Base-by-base conservation (phyloP, 768 basidiomycete genomes). In the Lyophyllum shimeji region DNA sequence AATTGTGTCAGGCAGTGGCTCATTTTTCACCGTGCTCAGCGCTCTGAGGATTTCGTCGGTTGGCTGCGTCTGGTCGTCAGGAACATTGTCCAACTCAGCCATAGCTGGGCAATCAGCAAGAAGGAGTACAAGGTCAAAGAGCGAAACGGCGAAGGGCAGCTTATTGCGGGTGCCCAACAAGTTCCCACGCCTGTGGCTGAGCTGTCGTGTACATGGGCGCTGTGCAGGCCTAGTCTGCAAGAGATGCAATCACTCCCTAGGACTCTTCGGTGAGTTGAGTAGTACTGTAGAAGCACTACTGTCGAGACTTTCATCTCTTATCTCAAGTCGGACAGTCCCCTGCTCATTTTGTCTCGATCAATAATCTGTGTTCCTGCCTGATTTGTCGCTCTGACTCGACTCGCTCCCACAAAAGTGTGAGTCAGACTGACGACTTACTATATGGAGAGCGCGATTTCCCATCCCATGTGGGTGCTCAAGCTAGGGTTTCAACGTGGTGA, bases 31-130 rank as follows among this genome's bases (percentile, higher is more conserved):
- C 11, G 20, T 51, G 52, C 60, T 66, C 55, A 76, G 58, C 18
- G 69, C 69, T 53, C 68, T 72, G 58, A 76, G 47, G 37, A 75
- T 70, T 29, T 76, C 75, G 63, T 65, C 62, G 9, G 69, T 68
- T 21, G 72, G 70, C 49, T 72, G 73, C 0, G 72, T 71, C 55
- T 54, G 62, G 56, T 71, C 70, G 61, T 65, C 68, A 47, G 59
- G 44, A 63, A 52, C 46, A 20, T 56, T 55, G 55, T 55, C 56
- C 29, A 53, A 18, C 52, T 60, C 59, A 50, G 54, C 52, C 57
- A 56, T 53, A 23, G 47, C 33, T 56, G 24, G 33, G 42, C 45
- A 46, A 53, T 45, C 23, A n/a, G 52, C 45, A 42, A 40, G 34
- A 42, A 59, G 52, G 53, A 55, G 56, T 31, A 50, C 48, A 27